These are phyloP conservation scores for Leptographium wingfieldii DNA, from an alignment of 2,329 filamentous ascomycete species.

Conservation along the genomic window DNA sequence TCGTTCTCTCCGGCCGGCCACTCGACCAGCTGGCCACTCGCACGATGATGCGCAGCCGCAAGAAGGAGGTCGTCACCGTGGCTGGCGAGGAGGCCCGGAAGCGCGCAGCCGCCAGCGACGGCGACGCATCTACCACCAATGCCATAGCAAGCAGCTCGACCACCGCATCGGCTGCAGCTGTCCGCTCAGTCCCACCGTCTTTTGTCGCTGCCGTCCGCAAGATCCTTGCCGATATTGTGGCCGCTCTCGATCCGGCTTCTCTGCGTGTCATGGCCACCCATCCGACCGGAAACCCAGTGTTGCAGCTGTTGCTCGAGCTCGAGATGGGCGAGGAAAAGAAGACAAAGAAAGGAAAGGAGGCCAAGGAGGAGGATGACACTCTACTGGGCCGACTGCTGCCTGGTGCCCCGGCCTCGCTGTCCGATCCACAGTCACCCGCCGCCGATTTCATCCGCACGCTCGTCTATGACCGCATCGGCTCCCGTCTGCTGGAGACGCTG, in stretches of 20 bases:
- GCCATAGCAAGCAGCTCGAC: slow-evolving; percentile 3
- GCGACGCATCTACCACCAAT: slow-evolving; percentile 27
- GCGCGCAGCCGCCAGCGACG: slow-evolving; percentile 28
- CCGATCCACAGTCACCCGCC: slow-evolving; percentile 59
- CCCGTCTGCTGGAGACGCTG: slow-evolving; percentile 77
- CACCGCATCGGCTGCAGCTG: no score
- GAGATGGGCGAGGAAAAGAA: slow-evolving; percentile 67
- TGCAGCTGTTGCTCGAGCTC: slow-evolving; percentile 82
- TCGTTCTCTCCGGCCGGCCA: slow-evolving; percentile 74
- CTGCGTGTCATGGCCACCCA: slow-evolving; percentile 77
- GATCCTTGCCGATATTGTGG: slow-evolving; percentile 65
- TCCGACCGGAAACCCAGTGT: slow-evolving; percentile 77
- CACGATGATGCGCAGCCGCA: slow-evolving; percentile 77
- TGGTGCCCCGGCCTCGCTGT: slow-evolving; percentile 56
- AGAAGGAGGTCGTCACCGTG: slow-evolving; percentile 71
- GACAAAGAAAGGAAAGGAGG: slow-evolving; percentile 25
- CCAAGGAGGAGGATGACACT: slow-evolving; percentile 27
- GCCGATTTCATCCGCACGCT: slow-evolving; percentile 71
- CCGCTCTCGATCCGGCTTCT: slow-evolving; percentile 64
- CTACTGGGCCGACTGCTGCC: slow-evolving; percentile 70
- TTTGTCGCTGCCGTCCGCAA: slow-evolving; percentile 70
- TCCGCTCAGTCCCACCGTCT: slow-evolving; percentile 56
- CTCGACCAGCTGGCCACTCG: slow-evolving; percentile 57
- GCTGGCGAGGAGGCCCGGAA: slow-evolving; percentile 24
- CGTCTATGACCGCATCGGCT: slow-evolving; percentile 83